Evolutionary conservation across 2,329 filamentous ascomycete genomes (phyloP).

Genomic region (Podosphaera xanthii): DNA sequence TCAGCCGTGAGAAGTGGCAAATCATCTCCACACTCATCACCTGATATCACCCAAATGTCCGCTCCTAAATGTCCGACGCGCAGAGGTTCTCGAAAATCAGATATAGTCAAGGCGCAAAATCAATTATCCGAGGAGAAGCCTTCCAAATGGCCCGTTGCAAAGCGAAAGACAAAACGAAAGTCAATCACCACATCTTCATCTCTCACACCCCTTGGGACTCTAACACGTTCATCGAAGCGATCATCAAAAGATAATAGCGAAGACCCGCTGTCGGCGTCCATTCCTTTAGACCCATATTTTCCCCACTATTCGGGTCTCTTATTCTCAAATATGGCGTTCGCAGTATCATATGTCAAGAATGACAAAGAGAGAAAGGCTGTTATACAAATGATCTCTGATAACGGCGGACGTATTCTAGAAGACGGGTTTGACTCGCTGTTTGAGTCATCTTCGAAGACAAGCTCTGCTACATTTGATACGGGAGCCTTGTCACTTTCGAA

Average conservation of each 20-base stretch:
- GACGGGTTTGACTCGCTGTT: slow-evolving; percentile 71
- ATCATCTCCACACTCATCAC: background rate
- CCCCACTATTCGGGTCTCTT: slow-evolving; percentile 17
- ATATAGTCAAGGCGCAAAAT: background rate
- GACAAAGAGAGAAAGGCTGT: slow-evolving; percentile 34
- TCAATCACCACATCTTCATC: background rate
- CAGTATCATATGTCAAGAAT: slow-evolving; percentile 43
- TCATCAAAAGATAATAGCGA: slow-evolving; percentile 7
- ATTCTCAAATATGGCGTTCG: slow-evolving; percentile 71
- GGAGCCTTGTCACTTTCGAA: slow-evolving; percentile 29
- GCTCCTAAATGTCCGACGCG: background rate
- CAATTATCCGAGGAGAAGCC: background rate
- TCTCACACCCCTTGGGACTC: background rate
- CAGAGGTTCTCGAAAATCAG: background rate
- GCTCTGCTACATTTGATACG: slow-evolving; percentile 4
- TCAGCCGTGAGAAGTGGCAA: background rate
- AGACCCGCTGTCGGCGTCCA: slow-evolving; percentile 8
- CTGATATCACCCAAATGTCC: background rate
- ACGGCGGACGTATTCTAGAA: slow-evolving; percentile 50
- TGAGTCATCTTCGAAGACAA: slow-evolving; percentile 12
- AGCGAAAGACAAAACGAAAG: slow-evolving; percentile 4
- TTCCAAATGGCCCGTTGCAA: background rate
- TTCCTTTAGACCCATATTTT: background rate
- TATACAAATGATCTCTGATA: slow-evolving; percentile 37
- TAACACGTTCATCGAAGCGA: slow-evolving; percentile 6